Percentiles rank a stretch among this genome's conserved stretches.
phyloP scores from a whole-genome alignment of 139 green algal genomes.

The Micromonas commoda region DNA sequence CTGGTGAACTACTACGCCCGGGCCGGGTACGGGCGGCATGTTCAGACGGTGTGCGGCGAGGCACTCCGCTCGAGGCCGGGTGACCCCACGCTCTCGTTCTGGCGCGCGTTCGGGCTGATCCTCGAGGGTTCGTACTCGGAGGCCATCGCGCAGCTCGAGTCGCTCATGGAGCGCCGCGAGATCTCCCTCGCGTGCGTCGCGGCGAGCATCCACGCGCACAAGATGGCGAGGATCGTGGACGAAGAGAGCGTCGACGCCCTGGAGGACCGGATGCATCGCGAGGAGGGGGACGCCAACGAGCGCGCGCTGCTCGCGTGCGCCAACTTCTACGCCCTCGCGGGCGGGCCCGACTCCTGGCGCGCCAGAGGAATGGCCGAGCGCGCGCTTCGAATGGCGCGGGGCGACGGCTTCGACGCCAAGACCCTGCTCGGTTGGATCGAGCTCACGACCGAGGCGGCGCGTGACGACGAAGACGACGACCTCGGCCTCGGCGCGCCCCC shows the following conservation, averaged over 20 bases:
- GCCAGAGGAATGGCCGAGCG: conserved; percentile 4
- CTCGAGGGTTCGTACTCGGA: conserved; percentile 47
- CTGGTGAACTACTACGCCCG: conserved; percentile 52
- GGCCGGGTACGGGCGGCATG: conserved; percentile 47
- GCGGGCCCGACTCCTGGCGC: conserved; percentile 34
- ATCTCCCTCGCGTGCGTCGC: conserved; percentile 46
- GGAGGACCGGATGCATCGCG: conserved; percentile 40
- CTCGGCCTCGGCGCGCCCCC: neutral
- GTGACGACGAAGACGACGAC: conserved; percentile 39
- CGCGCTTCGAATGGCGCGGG: neutral
- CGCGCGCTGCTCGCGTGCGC: conserved; percentile 43
- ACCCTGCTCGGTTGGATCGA: conserved; percentile 56
- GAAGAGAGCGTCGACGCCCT: conserved; percentile 52
- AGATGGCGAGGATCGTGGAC: conserved; percentile 49
- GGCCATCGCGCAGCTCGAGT: conserved; percentile 53
- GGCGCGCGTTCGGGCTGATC: conserved; percentile 53
- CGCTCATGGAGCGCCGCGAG: conserved; percentile 35
- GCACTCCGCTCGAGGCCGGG: conserved; percentile 45
- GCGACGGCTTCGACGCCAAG: conserved; percentile 43
- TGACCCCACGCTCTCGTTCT: conserved; percentile 52
- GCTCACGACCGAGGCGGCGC: conserved; percentile 40
- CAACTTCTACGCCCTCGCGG: conserved; percentile 44
- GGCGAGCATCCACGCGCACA: conserved; percentile 50
- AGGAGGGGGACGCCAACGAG: conserved; percentile 28
- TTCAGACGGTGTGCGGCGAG: conserved; percentile 57